These are phyloP conservation scores for Collybia mongolica DNA, from an alignment of 768 basidiomycete genomes.

Conservation along the genomic window DNA sequence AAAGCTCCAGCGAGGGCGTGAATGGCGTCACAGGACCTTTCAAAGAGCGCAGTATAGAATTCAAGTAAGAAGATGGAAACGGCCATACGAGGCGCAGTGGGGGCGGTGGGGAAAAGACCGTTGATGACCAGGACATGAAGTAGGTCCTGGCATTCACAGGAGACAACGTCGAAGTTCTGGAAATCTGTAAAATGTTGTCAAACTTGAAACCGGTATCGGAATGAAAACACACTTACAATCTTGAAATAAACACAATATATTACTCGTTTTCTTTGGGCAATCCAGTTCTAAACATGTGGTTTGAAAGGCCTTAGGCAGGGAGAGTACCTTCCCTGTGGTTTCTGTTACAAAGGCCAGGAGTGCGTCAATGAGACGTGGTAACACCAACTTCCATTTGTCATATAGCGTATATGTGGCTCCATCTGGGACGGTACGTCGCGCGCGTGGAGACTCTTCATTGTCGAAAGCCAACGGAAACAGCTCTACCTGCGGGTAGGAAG, in stretches of 20 bases:
- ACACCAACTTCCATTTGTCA: not conserved
- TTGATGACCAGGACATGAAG: slow-evolving; percentile 21
- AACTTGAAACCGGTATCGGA: not conserved
- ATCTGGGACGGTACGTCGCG: not conserved
- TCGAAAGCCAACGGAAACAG: not conserved
- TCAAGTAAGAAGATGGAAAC: slow-evolving; percentile 25
- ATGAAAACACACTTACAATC: slow-evolving; percentile 1
- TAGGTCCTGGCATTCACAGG: slow-evolving; percentile 20
- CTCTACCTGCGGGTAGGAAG: not conserved
- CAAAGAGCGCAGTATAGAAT: slow-evolving; percentile 31
- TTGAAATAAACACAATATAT: slow-evolving; percentile 2
- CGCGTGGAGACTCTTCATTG: not conserved
- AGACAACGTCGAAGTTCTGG: slow-evolving; percentile 8
- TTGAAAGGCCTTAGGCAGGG: not conserved
- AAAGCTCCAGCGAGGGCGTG: slow-evolving; percentile 23
- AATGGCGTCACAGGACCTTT: slow-evolving; percentile 33
- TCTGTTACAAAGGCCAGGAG: not conserved
- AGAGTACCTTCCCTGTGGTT: not conserved
- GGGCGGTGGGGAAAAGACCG: slow-evolving; percentile 30
- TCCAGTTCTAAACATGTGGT: not conserved
- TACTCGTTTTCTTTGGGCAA: not conserved
- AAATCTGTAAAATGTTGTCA: slow-evolving; percentile 11
- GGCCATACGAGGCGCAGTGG: slow-evolving; percentile 18
- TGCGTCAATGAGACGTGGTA: not conserved
- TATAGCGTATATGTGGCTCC: not conserved